A percentile compares a stretch with the other conserved stretches of the same genome.
Conservation (phyloP, 2,329 filamentous ascomycete genomes). For the Neofusicoccum sp. region DNA sequence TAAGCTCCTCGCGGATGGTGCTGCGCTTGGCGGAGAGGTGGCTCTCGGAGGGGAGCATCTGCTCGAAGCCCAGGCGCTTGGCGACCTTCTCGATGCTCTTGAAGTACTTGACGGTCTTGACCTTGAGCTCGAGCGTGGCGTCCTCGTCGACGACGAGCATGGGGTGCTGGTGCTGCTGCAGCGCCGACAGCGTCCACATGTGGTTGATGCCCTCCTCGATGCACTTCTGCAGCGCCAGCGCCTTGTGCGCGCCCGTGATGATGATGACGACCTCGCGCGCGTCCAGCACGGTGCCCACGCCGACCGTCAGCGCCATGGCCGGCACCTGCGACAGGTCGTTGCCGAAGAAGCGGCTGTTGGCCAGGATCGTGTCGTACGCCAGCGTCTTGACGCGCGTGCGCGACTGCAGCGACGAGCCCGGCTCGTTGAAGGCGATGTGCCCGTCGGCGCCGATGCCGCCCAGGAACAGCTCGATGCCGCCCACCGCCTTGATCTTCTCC, state of each 20-base stretch:
- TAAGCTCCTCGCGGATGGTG: constrained; percentile 35
- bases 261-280: constrained; percentile 81
- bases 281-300: constrained; percentile 81
- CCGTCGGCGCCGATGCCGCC: constrained; percentile 85
- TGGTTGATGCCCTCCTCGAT: constrained; percentile 83
- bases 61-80: constrained; percentile 47
- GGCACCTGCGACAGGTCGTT: constrained; percentile 75
- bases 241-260: constrained; percentile 79
- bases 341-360: constrained; percentile 79
- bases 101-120: constrained; percentile 52
- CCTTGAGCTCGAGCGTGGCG: constrained; percentile 52
- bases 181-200: constrained; percentile 84
- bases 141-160: constrained; percentile 85
- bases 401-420: constrained; percentile 75
- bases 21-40: constrained; percentile 36
- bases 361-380: constrained; percentile 82
- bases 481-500: constrained; percentile 70
- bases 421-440: constrained; percentile 90
- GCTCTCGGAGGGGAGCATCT: constrained; percentile 37
- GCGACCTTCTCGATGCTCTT: constrained; percentile 54
- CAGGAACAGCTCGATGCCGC: constrained; percentile 84
- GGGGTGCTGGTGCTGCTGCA: constrained; percentile 79
- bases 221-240: constrained; percentile 75
- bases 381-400: constrained; percentile 84
- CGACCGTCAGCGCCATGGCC: constrained; percentile 80